phyloP scores from a whole-genome alignment of 129 eudicot species.

The Centaurea solstitialis region DNA sequence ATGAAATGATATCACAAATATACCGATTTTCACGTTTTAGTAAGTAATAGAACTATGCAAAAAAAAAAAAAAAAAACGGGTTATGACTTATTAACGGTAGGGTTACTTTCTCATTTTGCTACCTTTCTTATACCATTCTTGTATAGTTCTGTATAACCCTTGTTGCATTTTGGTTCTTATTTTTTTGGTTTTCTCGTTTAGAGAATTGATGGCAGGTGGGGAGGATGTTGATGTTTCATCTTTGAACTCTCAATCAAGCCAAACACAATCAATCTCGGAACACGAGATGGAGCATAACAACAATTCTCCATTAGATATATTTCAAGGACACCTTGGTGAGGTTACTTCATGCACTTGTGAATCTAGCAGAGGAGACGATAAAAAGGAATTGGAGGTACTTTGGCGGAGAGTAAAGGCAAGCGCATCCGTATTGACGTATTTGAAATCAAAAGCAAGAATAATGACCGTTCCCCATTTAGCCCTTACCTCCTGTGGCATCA shows the following conservation, averaged over 20 bases:
- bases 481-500: conserved; percentile 81
- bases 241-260: conserved; percentile 45
- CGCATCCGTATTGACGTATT: conserved; percentile 70
- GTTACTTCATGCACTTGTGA: conserved; percentile 56
- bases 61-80: neutral
- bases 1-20: too few relatives aligned
- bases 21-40: too few relatives aligned
- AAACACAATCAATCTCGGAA: conserved; percentile 53
- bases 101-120: neutral
- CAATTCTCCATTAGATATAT: conserved; percentile 58
- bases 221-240: conserved; percentile 40
- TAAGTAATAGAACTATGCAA: neutral
- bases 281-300: conserved; percentile 58
- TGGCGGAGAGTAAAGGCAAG: conserved; percentile 87
- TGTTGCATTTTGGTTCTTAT: conserved; percentile 3
- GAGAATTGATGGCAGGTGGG: conserved; percentile 63
- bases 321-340: conserved; percentile 66
- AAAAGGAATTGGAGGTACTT: conserved; percentile 70
- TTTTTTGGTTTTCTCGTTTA: conserved; percentile 19
- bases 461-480: conserved; percentile 87
- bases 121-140: neutral
- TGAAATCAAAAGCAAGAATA: conserved; percentile 81
- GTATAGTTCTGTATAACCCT: neutral
- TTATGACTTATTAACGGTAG: too few relatives aligned
- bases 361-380: conserved; percentile 53